These are phyloP conservation scores for Phytomonas francai DNA, from an alignment of 208 protist species.

Conservation along the genomic window DNA sequence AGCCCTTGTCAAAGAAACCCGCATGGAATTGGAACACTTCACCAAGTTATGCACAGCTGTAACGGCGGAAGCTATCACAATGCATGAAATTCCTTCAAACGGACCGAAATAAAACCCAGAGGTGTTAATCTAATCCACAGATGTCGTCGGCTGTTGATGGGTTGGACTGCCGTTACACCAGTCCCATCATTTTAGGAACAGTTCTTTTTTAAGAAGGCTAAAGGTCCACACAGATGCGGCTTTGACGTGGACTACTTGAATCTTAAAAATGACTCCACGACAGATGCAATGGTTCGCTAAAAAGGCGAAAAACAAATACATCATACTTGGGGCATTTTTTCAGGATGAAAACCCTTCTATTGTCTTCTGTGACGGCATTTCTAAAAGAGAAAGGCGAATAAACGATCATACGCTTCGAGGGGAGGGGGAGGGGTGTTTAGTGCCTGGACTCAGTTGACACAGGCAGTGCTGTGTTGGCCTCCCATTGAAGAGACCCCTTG, in stretches of 20 bases:
- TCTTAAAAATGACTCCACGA: background rate
- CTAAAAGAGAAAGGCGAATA: background rate
- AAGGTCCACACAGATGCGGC: background rate
- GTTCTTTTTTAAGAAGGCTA: background rate
- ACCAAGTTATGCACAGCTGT: background rate
- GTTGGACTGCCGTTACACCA: background rate
- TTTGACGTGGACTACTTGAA: background rate
- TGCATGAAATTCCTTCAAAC: background rate
- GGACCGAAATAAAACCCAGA: background rate
- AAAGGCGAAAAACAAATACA: background rate
- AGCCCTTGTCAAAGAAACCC: background rate
- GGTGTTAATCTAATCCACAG: background rate
- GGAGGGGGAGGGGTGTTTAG: background rate
- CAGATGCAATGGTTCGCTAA: background rate
- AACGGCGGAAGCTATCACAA: background rate
- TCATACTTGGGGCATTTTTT: background rate
- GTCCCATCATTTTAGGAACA: background rate
- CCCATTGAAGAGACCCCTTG: background rate
- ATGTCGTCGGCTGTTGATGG: background rate
- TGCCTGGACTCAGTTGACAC: background rate
- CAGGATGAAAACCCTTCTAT: background rate
- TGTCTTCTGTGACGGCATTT: background rate
- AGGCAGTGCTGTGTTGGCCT: background rate
- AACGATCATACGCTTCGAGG: background rate
- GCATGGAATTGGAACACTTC: background rate